Evolutionary conservation across 257 asterid genomes (phyloP), one percentile per base, ranked within the genome.

Genomic region (Datura wrightii): DNA sequence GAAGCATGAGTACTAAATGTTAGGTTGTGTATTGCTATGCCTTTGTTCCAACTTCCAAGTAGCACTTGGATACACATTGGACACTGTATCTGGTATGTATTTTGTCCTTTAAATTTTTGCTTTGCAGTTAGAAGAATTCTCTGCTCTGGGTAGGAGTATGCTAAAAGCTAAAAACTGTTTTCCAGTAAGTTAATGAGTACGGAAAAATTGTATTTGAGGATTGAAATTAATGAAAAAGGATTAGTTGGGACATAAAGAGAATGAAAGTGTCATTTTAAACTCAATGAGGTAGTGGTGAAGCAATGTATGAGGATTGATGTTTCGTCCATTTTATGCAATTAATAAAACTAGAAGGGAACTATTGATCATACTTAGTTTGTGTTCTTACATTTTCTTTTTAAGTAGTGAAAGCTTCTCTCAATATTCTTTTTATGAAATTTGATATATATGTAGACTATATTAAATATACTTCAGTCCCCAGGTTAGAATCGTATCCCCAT

Each of bases 171-270:
- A 58, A 18, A 58, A 58, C 63, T 58, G 63, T 58, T 58, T 58
- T 18, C 14, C 63, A 58, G 63, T 2, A 58, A 58, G 63, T 18
- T 18, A 18, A 18, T 50, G 63, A 58, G 19, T 18, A 58, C 6
- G 63, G 10, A 16, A 58, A 58, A 18, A 58, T 58, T 6, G 63
- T 18, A 58, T 19, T 10, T 18, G 63, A 58, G 63, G 63, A 58
- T 58, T n/a, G 63, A 58, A 58, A 58, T 58, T 18, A 58, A 58
- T 58, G 63, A 50, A 58, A 58, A 58, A 58, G 63, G 63, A 58
- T 6, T 58, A 58, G 6, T 58, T 55, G 16, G 31, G 63, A 4
- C 31, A 58, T 58, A 58, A 6, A 58, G 63, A 3, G 31, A 6
- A 58, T 58, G 9, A 8, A 1, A 58, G 63, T 58, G 63, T 58